Percentiles rank a stretch among this genome's conserved stretches.
phyloP scores from a whole-genome alignment of 371 early-diverging fungal species.

The Smittium mucronatum region DNA sequence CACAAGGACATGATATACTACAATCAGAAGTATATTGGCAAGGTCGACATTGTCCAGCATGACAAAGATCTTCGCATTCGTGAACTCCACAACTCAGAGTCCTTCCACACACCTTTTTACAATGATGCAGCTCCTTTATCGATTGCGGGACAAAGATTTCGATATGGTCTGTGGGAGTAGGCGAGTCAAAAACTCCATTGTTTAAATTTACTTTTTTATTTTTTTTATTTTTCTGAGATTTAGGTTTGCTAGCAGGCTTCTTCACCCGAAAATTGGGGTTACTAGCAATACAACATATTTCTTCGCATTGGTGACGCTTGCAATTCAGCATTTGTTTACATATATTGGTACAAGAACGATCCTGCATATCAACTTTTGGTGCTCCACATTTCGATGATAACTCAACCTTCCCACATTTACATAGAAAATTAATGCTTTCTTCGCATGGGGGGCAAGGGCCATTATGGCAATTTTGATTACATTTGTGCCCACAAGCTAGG shows the following conservation, averaged over 20 bases:
- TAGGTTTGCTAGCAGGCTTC: conserved; percentile 13
- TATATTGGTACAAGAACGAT: conserved; percentile 43
- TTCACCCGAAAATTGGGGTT: conserved; percentile 15
- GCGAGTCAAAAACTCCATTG: background rate
- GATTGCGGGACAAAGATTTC: conserved; percentile 14
- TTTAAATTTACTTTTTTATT: background rate
- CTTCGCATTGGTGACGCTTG: conserved; percentile 40
- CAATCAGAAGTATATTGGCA: conserved; percentile 55
- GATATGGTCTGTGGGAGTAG: background rate
- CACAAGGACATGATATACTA: conserved; percentile 59
- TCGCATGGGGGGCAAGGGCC: conserved; percentile 60
- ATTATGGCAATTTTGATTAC: conserved; percentile 54
- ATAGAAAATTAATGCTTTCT: conserved; percentile 35
- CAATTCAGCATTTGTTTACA: conserved; percentile 50
- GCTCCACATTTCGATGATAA: conserved; percentile 37
- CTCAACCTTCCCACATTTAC: conserved; percentile 48
- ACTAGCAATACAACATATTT: conserved; percentile 18
- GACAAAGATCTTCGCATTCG: conserved; percentile 50
- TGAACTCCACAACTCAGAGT: conserved; percentile 51
- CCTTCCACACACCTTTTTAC: conserved; percentile 48
- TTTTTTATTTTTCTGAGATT: background rate
- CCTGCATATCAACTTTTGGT: conserved; percentile 24
- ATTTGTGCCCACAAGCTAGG: conserved; percentile 52
- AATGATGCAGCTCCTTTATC: conserved; percentile 39
- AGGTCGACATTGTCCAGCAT: conserved; percentile 54